A percentile compares a stretch with the other conserved stretches of the same genome.
Evolutionary conservation across 2,329 filamentous ascomycete genomes (phyloP).

Genomic region (Fusarium tuaranense): DNA sequence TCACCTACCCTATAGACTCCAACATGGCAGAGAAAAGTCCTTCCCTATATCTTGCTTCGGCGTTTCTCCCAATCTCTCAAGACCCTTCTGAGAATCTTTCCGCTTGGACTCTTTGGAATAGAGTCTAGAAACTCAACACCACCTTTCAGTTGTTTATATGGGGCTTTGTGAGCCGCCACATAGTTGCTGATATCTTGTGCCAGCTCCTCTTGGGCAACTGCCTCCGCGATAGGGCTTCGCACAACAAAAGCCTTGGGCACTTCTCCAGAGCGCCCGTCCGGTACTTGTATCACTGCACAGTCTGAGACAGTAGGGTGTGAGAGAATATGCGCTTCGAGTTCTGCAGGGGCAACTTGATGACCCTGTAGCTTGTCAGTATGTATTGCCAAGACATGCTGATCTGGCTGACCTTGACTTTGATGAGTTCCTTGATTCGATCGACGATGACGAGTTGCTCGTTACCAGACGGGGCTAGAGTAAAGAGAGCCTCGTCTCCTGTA

Average conservation of each 20-base stretch:
- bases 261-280: conserved; percentile 67
- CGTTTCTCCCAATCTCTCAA: neutral
- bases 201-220: neutral
- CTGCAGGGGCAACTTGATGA: neutral
- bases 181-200: neutral
- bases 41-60: neutral
- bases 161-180: neutral
- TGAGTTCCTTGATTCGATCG: conserved; percentile 79
- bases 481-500: conserved; percentile 85
- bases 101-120: conserved; percentile 78
- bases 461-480: conserved; percentile 71
- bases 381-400: neutral
- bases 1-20: neutral
- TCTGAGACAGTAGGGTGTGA: conserved; percentile 76
- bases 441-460: conserved; percentile 86
- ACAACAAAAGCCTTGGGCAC: conserved; percentile 73
- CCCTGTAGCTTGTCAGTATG: conserved; percentile 58
- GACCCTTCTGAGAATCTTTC: conserved; percentile 61
- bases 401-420: conserved; percentile 76
- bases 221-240: neutral
- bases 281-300: conserved; percentile 80
- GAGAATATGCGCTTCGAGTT: neutral
- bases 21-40: neutral
- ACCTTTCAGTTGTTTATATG: conserved; percentile 74
- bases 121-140: conserved; percentile 71